Conservation (phyloP, 345 rosid genomes). For the Populus simonii region DNA sequence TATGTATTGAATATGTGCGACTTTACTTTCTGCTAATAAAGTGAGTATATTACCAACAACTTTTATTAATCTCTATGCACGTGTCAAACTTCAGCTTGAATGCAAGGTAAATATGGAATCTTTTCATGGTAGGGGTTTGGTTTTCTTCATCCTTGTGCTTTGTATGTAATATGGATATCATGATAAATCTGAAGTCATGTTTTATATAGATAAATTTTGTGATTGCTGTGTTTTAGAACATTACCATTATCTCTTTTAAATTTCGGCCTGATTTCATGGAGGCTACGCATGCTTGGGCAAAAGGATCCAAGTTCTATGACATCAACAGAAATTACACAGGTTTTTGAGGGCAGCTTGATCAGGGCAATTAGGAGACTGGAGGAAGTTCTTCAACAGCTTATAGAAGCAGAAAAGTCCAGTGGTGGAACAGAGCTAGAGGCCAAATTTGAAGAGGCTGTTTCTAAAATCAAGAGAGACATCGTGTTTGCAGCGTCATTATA, state of each 20-base stretch:
- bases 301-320: constrained; percentile 89
- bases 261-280: constrained; percentile 96
- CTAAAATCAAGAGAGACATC: constrained; percentile 89
- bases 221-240: neutral
- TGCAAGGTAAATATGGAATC: constrained; percentile 62
- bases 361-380: constrained; percentile 95
- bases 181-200: neutral
- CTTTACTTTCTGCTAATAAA: neutral
- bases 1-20: neutral
- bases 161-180: neutral
- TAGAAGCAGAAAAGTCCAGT: constrained; percentile 76
- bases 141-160: constrained; percentile 5
- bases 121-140: neutral
- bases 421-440: constrained; percentile 83
- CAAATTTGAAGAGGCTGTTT: constrained; percentile 85
- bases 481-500: constrained; percentile 95
- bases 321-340: constrained; percentile 85
- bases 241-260: neutral
- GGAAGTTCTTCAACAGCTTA: constrained; percentile 96
- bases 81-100: constrained; percentile 83
- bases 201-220: neutral
- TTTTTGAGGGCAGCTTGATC: constrained; percentile 97
- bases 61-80: neutral
- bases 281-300: constrained; percentile 98
- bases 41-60: neutral